phyloP scores from a whole-genome alignment of 1,284 basidiomycete species.

The Rhodotorula sp. region DNA sequence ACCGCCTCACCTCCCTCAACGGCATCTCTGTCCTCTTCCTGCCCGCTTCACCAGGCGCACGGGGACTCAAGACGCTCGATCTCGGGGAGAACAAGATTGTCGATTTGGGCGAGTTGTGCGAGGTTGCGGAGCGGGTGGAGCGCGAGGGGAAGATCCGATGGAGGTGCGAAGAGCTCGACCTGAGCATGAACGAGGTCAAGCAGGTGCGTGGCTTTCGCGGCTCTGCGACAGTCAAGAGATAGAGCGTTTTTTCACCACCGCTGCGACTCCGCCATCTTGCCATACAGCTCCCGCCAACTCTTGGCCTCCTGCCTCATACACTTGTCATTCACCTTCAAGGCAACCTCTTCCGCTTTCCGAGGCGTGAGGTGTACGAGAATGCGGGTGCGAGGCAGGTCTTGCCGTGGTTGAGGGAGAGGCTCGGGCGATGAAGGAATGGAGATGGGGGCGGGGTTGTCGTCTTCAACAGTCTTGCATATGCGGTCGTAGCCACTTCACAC shows the following conservation, averaged over 20 bases:
- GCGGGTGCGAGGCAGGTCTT: slow-evolving; percentile 15
- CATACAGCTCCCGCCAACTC: slow-evolving; percentile 20
- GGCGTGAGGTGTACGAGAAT: slow-evolving; percentile 30
- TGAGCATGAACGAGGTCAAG: slow-evolving; percentile 30
- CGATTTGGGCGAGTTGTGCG: slow-evolving; percentile 11
- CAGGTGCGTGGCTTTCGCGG: slow-evolving; percentile 10
- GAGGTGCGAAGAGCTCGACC: slow-evolving; percentile 25
- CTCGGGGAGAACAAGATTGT: slow-evolving; percentile 32
- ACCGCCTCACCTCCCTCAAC: slow-evolving; percentile 23
- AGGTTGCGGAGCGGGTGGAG: slow-evolving; percentile 3
- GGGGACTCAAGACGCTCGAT: neutral
- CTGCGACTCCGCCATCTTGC: neutral
- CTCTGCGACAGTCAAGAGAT: no score
- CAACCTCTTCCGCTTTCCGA: slow-evolving; percentile 34
- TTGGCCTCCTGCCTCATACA: slow-evolving; percentile 20
- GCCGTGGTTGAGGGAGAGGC: slow-evolving; percentile 22
- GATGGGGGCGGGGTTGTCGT: neutral
- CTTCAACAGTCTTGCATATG: neutral
- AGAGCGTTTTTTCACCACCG: no score
- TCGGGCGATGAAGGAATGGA: neutral
- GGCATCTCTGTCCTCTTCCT: slow-evolving; percentile 17
- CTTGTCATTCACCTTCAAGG: slow-evolving; percentile 24
- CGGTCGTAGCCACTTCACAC: neutral
- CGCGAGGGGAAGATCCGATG: neutral
- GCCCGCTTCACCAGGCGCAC: neutral